phyloP scores from a whole-genome alignment of 2,329 filamentous ascomycete species.

The Penicillium sp. region DNA sequence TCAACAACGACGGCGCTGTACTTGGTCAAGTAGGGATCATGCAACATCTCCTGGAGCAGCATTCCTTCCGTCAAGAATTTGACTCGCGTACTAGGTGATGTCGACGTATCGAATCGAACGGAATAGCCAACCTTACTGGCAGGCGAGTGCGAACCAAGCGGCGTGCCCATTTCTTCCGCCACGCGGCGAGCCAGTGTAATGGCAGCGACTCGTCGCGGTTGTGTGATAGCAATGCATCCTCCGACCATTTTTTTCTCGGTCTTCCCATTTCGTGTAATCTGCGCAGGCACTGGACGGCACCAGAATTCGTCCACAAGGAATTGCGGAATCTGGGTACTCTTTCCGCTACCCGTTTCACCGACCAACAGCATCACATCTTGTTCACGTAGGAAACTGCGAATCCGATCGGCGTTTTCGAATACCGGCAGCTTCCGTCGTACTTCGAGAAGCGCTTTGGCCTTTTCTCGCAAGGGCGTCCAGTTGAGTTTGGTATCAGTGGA shows the following conservation, averaged over 20 bases:
- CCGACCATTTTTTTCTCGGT: constrained; percentile 53
- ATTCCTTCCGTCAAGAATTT: constrained; percentile 97
- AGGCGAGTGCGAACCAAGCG: constrained; percentile 57
- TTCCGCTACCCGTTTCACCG: constrained; percentile 93
- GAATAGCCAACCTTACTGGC: constrained; percentile 78
- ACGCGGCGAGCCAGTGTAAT: constrained; percentile 87
- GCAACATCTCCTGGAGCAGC: constrained; percentile 86
- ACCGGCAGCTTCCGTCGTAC: constrained; percentile 71
- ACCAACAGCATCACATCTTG: constrained; percentile 78
- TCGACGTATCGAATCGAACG: constrained; percentile 86
- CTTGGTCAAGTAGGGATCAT: constrained; percentile 73
- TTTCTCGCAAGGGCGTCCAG: constrained; percentile 39
- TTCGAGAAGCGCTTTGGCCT: constrained; percentile 47
- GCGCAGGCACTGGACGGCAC: constrained; percentile 63
- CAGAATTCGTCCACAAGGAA: constrained; percentile 76
- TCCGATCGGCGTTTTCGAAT: constrained; percentile 68
- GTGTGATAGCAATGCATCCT: constrained; percentile 86
- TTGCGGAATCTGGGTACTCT: constrained; percentile 94
- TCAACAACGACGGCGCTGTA: constrained; percentile 93
- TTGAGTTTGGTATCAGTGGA: constrained; percentile 25
- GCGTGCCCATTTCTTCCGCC: constrained; percentile 71
- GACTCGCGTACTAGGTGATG: constrained; percentile 75
- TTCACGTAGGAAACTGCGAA: constrained; percentile 59
- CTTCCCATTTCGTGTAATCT: constrained; percentile 37
- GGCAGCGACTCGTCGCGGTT: constrained; percentile 88